These are phyloP conservation scores for Tolypocladium endophyticum DNA, from an alignment of 2,329 filamentous ascomycete species.

Conservation along the genomic window DNA sequence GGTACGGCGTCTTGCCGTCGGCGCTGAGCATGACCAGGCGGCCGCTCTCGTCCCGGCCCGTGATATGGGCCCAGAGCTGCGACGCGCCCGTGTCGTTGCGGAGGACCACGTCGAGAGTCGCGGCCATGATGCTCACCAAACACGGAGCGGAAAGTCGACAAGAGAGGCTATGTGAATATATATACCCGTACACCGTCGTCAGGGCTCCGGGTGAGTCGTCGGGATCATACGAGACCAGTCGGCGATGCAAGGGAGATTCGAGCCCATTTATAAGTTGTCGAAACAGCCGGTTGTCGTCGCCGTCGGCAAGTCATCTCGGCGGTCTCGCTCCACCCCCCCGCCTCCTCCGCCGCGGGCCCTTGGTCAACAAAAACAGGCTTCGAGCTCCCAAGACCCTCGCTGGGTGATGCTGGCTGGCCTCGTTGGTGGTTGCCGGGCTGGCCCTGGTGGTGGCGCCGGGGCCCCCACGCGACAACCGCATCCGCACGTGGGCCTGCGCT, in stretches of 20 bases:
- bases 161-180: neutral
- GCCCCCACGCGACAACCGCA: neutral
- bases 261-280: neutral
- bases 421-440: neutral
- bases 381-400: neutral
- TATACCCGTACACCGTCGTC: neutral
- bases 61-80: constrained; percentile 56
- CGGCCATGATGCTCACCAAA: constrained; percentile 4
- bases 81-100: constrained; percentile 54
- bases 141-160: neutral
- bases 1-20: constrained; percentile 57
- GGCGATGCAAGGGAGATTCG: neutral
- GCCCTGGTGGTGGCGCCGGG: neutral
- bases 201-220: neutral
- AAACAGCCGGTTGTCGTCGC: neutral
- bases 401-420: neutral
- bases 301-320: neutral
- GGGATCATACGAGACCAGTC: neutral
- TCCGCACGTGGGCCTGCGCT: neutral
- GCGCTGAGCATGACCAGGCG: constrained; percentile 51
- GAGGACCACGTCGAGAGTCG: constrained; percentile 45
- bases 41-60: constrained; percentile 48
- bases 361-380: neutral
- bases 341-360: neutral
- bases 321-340: neutral